Conservation (phyloP, 2,329 filamentous ascomycete species). For the Aspergillus fischeri region DNA sequence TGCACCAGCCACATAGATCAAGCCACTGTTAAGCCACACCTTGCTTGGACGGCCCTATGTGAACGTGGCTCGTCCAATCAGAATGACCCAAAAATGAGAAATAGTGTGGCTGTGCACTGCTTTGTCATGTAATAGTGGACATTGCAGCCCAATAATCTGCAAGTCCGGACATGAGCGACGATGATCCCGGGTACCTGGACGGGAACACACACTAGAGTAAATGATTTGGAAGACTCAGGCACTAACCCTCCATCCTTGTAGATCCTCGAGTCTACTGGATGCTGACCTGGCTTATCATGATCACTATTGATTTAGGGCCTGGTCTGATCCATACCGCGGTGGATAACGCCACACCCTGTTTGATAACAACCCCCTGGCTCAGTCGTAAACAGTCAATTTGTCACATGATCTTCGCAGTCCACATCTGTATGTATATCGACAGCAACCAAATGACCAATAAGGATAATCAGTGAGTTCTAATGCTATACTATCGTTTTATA, state of each 20-base stretch:
- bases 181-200: slow-evolving; percentile 11
- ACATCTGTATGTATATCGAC: too few relatives aligned
- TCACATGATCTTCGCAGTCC: too few relatives aligned
- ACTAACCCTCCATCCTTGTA: slow-evolving; percentile 8
- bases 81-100: accelerated
- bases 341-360: too few relatives aligned
- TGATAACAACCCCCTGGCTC: too few relatives aligned
- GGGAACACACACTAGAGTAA: slow-evolving; percentile 3
- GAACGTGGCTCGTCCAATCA: not conserved
- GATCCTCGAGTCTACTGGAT: not conserved
- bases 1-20: slow-evolving; percentile 13
- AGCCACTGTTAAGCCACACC: slow-evolving; percentile 5
- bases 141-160: too few relatives aligned
- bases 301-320: not conserved
- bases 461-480: too few relatives aligned
- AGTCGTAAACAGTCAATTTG: too few relatives aligned
- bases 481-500: too few relatives aligned
- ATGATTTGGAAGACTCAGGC: slow-evolving; percentile 13
- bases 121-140: not conserved
- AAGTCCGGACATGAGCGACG: not conserved
- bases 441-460: too few relatives aligned
- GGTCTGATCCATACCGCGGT: too few relatives aligned
- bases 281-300: not conserved
- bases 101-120: not conserved
- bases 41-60: slow-evolving; percentile 1